These are phyloP conservation scores for Hericium erinaceus DNA, from an alignment of 768 basidiomycete species.

Conservation along the genomic window DNA sequence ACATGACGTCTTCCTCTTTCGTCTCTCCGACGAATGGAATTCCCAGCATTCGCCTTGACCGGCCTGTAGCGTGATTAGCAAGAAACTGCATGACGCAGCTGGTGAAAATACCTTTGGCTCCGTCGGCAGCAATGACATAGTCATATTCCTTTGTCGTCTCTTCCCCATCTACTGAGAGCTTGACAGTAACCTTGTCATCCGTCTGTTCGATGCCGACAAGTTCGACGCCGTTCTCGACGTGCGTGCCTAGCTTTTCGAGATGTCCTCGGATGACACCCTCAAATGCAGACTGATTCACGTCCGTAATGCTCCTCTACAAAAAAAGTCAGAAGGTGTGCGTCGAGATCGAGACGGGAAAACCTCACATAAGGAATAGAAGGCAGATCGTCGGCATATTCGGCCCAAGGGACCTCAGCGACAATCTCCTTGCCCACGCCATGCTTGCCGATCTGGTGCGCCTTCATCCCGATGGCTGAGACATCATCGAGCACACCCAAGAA, in stretches of 20 bases:
- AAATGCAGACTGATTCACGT: conserved; percentile 20
- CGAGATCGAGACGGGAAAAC: neutral
- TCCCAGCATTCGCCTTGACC: conserved; percentile 30
- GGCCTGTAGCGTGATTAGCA: conserved; percentile 15
- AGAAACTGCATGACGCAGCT: too few relatives aligned
- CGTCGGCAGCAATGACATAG: conserved; percentile 34
- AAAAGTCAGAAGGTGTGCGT: too few relatives aligned
- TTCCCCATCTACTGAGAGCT: conserved; percentile 17
- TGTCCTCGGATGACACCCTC: conserved; percentile 25
- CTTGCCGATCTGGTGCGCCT: neutral
- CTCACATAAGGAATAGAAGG: neutral
- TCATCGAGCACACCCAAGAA: neutral
- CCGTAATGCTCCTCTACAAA: conserved; percentile 9
- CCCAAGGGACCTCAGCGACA: neutral
- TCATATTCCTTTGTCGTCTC: conserved; percentile 21
- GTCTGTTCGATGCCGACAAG: conserved; percentile 25
- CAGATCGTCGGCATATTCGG: neutral
- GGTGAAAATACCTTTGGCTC: conserved; percentile 22
- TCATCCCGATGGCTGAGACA: neutral
- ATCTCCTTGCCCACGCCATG: neutral
- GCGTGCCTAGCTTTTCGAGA: conserved; percentile 16
- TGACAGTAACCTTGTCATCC: conserved; percentile 22
- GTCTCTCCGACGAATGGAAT: conserved; percentile 35
- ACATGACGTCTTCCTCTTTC: conserved; percentile 15
- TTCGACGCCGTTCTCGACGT: conserved; percentile 29